Base-by-base conservation (phyloP, 192 early-diverging fungal species). In the Coemansia erecta region DNA sequence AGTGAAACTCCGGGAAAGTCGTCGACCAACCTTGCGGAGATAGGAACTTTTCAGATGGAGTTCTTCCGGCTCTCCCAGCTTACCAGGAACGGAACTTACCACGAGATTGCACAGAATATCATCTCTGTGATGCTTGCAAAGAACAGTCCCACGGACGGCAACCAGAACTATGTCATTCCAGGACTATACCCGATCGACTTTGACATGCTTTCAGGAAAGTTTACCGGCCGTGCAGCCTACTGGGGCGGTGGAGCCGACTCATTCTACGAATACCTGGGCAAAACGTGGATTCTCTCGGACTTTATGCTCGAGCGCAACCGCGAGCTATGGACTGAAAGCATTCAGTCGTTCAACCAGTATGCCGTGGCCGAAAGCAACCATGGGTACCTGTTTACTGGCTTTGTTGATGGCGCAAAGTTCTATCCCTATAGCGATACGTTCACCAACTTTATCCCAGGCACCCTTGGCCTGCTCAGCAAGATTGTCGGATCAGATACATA, bases 201-300 rank as follows among this genome's bases (percentile, higher is more conserved):
- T 48, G 69, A 65, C 54, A 71, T 70, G 72, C 18, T 60, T 12
- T 53, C 51, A 8, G 68, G 72, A 12, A 63, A 56, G 48, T 81
- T 81, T 41, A 63, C 64, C 6, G 53, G 49, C 14, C 50, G 58
- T 24, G 37, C 64, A 0, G 53, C 82, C 19, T 77, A 64, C 46
- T 81, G 95, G 56, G 95, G 95, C 14, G 87, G 88, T 18, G 84
- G 90, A 35, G 94, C 91, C 31, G 95, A 98, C 53, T 91, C 89
- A 41, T 98, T 95, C 67, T 98, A 96, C 81, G 92, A 98, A 80
- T 98, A 98, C 57, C 75, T 95, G 46, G 81, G 83, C 22, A 98
- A 98, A 61, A 92, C 92, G 51, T 94, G 88, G 62, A 71, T 93
- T 9, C 87, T 90, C 49, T 92, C 92, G 0, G 83, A 70, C 56